phyloP scores from a whole-genome alignment of 2,329 filamentous ascomycete genomes.

The Aspergillus sp. region DNA sequence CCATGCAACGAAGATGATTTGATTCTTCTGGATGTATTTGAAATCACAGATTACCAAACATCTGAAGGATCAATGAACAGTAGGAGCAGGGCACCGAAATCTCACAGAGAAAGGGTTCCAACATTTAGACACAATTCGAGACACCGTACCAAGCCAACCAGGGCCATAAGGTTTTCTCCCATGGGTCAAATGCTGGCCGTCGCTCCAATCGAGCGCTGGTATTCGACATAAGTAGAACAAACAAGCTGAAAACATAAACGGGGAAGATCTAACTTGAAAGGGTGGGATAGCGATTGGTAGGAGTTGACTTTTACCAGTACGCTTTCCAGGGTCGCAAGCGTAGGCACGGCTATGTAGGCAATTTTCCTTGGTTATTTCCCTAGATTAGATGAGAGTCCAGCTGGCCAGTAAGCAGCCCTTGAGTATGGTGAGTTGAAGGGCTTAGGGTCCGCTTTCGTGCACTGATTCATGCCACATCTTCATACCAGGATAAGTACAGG shows the following conservation, averaged over 20 bases:
- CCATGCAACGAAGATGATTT: background rate
- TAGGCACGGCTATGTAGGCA: background rate
- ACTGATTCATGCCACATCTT: slow-evolving; percentile 27
- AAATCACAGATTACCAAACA: background rate
- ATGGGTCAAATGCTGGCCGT: slow-evolving; percentile 20
- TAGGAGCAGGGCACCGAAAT: slow-evolving; percentile 18
- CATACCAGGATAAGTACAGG: slow-evolving; percentile 28
- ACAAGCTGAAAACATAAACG: background rate
- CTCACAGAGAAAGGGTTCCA: slow-evolving; percentile 25
- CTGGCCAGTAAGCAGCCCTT: background rate
- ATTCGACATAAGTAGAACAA: slow-evolving; percentile 16
- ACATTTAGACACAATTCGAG: slow-evolving; percentile 28
- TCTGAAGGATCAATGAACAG: background rate
- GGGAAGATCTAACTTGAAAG: slow-evolving; percentile 2
- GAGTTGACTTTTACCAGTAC: background rate
- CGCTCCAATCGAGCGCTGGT: slow-evolving; percentile 22
- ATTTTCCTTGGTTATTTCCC: background rate
- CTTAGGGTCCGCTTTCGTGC: slow-evolving; percentile 22
- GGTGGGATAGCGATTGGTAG: slow-evolving; percentile 8
- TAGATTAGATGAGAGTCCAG: background rate
- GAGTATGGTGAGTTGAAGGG: slow-evolving; percentile 16
- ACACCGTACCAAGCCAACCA: slow-evolving; percentile 29
- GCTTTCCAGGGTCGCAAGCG: background rate
- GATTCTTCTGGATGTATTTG: background rate
- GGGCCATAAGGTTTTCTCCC: slow-evolving; percentile 23